Percentiles rank a stretch among this genome's conserved stretches.
These are phyloP conservation scores for Dipteronia sinensis DNA, from an alignment of 345 rosid genomes.

Conservation along the genomic window DNA sequence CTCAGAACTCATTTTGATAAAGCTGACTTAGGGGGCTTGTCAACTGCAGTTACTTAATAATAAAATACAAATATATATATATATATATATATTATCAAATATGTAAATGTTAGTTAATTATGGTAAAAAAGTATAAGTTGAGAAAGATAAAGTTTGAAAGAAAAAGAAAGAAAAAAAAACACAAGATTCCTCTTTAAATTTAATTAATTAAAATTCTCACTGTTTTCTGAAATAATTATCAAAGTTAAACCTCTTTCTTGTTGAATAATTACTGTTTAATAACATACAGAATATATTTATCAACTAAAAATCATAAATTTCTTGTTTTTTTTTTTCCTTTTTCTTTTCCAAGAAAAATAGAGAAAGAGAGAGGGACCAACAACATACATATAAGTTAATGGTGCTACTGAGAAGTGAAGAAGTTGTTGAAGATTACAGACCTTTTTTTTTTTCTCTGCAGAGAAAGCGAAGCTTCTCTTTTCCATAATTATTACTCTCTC, in stretches of 20 bases:
- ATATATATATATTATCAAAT: background rate
- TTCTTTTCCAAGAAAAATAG: conserved; percentile 29
- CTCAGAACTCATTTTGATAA: conserved; percentile 4
- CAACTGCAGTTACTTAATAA: conserved; percentile 1
- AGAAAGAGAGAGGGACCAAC: conserved; percentile 13
- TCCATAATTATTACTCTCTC: conserved; percentile 29
- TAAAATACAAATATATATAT: no score
- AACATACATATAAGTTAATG: conserved; percentile 22
- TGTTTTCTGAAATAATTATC: background rate
- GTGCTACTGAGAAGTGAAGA: conserved; percentile 29
- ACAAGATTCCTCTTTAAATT: background rate
- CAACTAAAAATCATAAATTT: background rate
- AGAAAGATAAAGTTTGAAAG: background rate
- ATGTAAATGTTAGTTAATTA: background rate
- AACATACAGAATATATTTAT: background rate
- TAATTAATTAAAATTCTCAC: background rate
- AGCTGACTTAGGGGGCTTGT: conserved; percentile 5
- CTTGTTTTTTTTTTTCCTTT: background rate
- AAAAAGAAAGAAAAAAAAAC: background rate
- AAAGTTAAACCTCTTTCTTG: background rate
- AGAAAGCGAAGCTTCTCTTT: conserved; percentile 50
- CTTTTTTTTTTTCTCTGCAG: conserved; percentile 30
- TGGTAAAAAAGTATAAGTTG: background rate
- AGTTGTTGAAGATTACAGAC: conserved; percentile 25
- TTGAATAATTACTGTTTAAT: background rate